These are phyloP conservation scores for Fusarium neocosmosporiellum DNA, from an alignment of 2,329 filamentous ascomycete genomes.

Conservation along the genomic window DNA sequence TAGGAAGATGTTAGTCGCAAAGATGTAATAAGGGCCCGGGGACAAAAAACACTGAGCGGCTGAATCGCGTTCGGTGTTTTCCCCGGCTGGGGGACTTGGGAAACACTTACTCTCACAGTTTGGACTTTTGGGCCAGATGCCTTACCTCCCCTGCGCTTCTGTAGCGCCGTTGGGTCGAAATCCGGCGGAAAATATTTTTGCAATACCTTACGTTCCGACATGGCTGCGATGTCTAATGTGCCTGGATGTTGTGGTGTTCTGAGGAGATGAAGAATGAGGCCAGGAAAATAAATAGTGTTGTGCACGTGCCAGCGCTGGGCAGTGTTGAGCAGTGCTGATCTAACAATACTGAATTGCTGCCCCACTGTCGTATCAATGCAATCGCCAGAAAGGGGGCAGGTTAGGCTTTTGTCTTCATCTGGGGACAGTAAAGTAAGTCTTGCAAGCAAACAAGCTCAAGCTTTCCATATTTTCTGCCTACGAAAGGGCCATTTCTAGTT, in stretches of 20 bases:
- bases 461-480: neutral
- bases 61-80: too few relatives aligned
- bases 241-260: too few relatives aligned
- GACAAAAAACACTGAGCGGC: too few relatives aligned
- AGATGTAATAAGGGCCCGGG: too few relatives aligned
- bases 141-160: slow-evolving; percentile 76
- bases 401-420: neutral
- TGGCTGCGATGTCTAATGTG: too few relatives aligned
- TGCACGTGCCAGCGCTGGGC: neutral
- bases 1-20: neutral
- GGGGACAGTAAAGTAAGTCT: neutral
- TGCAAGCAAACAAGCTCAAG: neutral
- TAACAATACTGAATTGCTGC: neutral
- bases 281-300: neutral
- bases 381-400: neutral
- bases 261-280: neutral
- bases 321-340: too few relatives aligned
- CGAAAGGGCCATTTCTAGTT: neutral
- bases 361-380: neutral
- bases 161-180: slow-evolving; percentile 89
- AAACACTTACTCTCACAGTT: too few relatives aligned
- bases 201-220: slow-evolving; percentile 86
- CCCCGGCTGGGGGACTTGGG: too few relatives aligned
- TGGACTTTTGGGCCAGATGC: slow-evolving; percentile 82
- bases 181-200: slow-evolving; percentile 76